A percentile compares a stretch with the other conserved stretches of the same genome.
Evolutionary conservation across 192 early-diverging fungal genomes (phyloP).

Genomic region (Umbelopsis ramanniana): DNA sequence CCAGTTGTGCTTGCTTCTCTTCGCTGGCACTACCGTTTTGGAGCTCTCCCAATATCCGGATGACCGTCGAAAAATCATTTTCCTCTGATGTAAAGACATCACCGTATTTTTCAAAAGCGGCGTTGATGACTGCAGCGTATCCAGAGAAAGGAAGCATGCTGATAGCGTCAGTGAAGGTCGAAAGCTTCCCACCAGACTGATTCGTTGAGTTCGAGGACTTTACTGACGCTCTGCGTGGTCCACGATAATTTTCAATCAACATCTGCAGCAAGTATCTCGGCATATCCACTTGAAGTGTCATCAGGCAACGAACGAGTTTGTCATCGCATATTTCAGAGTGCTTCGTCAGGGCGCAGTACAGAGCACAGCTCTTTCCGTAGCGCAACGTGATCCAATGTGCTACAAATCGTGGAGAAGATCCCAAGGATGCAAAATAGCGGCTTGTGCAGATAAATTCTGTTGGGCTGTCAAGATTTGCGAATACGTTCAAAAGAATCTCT

Average conservation of each 20-base stretch:
- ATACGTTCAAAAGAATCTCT: not conserved
- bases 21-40: not conserved
- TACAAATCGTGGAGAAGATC: not conserved
- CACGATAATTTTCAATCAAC: conserved; percentile 13
- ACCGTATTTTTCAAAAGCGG: conserved; percentile 4
- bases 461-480: not conserved
- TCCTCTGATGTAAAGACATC: conserved; percentile 5
- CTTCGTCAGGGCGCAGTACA: conserved; percentile 6
- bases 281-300: not conserved
- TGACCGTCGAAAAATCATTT: not conserved
- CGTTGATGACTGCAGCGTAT: not conserved
- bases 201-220: not conserved
- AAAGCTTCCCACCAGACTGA: not conserved
- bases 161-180: not conserved
- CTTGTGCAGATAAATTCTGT: conserved; percentile 9
- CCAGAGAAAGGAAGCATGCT: not conserved
- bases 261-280: conserved; percentile 10
- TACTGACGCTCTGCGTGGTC: not conserved
- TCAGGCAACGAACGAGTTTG: not conserved
- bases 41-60: not conserved
- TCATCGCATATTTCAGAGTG: conserved; percentile 7
- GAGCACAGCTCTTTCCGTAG: not conserved
- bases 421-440: conserved; percentile 1
- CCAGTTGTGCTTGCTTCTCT: not conserved
- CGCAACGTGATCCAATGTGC: not conserved